Percentiles rank a stretch among this genome's conserved stretches.
Conservation (phyloP, 768 basidiomycete genomes). For the Xerocomellus chrysenteron region DNA sequence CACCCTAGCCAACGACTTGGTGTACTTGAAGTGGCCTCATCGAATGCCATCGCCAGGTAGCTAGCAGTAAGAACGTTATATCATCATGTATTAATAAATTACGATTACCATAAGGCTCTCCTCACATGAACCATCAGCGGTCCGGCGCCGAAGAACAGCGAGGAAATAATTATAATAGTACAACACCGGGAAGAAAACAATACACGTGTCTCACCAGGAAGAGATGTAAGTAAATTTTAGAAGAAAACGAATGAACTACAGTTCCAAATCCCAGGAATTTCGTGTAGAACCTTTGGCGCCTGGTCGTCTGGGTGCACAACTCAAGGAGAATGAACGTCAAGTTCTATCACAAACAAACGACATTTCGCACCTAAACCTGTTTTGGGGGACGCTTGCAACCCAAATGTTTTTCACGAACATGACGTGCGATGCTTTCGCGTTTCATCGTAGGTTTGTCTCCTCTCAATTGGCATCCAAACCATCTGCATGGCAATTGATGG, state of each 20-base stretch:
- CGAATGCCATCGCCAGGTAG: no score
- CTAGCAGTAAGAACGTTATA: no score
- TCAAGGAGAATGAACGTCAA: not conserved
- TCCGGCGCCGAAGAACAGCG: not conserved
- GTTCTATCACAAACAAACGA: not conserved
- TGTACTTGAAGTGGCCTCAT: not conserved
- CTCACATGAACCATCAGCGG: not conserved
- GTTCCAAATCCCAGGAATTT: not conserved
- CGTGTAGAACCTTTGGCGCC: not conserved
- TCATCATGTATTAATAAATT: no score
- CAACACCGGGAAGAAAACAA: not conserved
- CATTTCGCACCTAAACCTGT: not conserved
- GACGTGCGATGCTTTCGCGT: slow-evolving; percentile 16
- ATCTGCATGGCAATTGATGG: not conserved
- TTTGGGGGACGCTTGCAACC: slow-evolving; percentile 2
- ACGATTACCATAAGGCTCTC: not conserved
- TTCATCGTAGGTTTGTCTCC: not conserved
- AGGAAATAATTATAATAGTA: not conserved
- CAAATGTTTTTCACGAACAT: slow-evolving; percentile 16
- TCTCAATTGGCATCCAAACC: slow-evolving; percentile 7
- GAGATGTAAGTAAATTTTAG: no score
- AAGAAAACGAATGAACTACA: not conserved
- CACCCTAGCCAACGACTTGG: not conserved
- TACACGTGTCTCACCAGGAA: not conserved
- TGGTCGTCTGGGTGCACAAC: not conserved